Evolutionary conservation across 306 rosid species (phyloP).

Genomic region (Cicer arietinum): DNA sequence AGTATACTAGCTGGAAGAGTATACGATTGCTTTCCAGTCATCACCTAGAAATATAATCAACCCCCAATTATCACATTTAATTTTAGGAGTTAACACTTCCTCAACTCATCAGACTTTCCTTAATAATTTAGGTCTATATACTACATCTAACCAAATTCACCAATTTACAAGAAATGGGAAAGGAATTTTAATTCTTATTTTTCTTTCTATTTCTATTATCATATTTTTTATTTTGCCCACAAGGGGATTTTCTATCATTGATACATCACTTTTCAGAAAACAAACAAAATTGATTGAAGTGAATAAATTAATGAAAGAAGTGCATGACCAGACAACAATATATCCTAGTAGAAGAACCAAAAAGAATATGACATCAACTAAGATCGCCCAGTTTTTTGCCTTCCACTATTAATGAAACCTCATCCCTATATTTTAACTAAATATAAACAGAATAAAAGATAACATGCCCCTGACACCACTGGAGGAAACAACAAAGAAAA

Average conservation of each 20-base stretch:
- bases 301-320: slow-evolving; percentile 10
- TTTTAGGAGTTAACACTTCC: slow-evolving; percentile 20
- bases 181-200: neutral
- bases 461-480: slow-evolving; percentile 7
- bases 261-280: neutral
- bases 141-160: slow-evolving; percentile 27
- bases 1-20: neutral
- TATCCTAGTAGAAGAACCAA: slow-evolving; percentile 10
- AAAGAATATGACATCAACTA: neutral
- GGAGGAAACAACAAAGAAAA: slow-evolving; percentile 10
- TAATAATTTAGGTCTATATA: slow-evolving; percentile 2
- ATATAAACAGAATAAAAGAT: slow-evolving; percentile 4
- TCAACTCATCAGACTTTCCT: neutral
- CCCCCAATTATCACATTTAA: slow-evolving; percentile 20
- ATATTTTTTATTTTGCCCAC: neutral
- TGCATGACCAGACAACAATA: neutral
- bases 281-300: neutral
- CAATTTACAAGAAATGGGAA: slow-evolving; percentile 23
- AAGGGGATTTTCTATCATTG: neutral
- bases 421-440: neutral
- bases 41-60: neutral
- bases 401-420: slow-evolving; percentile 26
- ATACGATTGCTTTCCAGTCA: neutral
- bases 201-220: slow-evolving; percentile 1
- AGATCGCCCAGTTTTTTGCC: neutral